Percentiles rank a stretch among this genome's conserved stretches.
Evolutionary conservation across 768 basidiomycete genomes (phyloP).

Genomic region (Amanita thiersii): DNA sequence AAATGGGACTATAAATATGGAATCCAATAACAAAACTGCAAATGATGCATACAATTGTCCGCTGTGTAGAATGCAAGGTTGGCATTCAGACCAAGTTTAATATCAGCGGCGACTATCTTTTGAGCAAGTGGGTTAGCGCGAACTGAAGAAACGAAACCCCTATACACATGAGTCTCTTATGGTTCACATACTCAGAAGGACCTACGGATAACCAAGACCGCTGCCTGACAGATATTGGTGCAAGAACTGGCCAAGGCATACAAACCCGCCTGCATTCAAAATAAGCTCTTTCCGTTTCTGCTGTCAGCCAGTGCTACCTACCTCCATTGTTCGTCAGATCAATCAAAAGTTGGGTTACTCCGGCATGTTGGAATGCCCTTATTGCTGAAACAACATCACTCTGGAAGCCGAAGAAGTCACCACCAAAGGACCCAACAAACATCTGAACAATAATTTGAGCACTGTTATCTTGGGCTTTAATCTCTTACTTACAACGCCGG

Average conservation of each 20-base stretch:
- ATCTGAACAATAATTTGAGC: constrained; percentile 26
- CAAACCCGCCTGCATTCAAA: constrained; percentile 43
- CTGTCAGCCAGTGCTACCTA: constrained; percentile 14
- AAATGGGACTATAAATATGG: neutral
- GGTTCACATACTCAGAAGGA: constrained; percentile 6
- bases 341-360: constrained; percentile 43
- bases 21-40: neutral
- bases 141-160: constrained; percentile 47
- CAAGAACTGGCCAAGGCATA: constrained; percentile 56
- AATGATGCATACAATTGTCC: constrained; percentile 40
- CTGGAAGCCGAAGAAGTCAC: constrained; percentile 45
- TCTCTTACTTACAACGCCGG: constrained; percentile 43
- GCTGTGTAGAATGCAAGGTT: constrained; percentile 35
- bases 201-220: constrained; percentile 42
- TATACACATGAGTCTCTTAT: constrained; percentile 13
- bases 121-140: constrained; percentile 51
- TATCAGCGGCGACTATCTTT: constrained; percentile 47
- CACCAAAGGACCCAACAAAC: constrained; percentile 53
- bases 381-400: constrained; percentile 38
- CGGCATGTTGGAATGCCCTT: constrained; percentile 34
- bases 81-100: constrained; percentile 31
- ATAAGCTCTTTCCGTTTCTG: neutral
- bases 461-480: neutral
- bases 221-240: constrained; percentile 48
- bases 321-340: constrained; percentile 60